Conservation (phyloP, 129 eudicot genomes). For the Heracleum sosnowskyi region DNA sequence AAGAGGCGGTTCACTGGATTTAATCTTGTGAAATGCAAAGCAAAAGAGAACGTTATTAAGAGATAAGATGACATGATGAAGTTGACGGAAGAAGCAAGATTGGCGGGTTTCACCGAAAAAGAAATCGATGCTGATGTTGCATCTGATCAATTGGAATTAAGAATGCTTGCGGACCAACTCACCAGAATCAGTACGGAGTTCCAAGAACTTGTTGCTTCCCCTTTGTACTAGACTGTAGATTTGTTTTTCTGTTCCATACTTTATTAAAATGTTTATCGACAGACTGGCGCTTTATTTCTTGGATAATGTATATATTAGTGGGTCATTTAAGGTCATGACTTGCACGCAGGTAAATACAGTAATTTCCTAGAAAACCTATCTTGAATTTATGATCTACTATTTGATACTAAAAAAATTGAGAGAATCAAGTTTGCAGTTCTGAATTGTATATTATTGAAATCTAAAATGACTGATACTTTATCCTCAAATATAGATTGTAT, state of each 20-base stretch:
- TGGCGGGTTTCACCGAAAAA: background rate
- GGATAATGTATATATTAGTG: background rate
- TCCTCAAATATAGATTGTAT: no score
- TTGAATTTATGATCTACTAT: no score
- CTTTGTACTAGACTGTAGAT: no score
- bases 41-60: background rate
- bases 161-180: background rate
- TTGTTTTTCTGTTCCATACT: no score
- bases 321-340: background rate
- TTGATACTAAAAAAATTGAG: no score
- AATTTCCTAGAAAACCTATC: no score
- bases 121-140: background rate
- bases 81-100: background rate
- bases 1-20: background rate
- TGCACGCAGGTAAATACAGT: no score
- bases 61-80: background rate
- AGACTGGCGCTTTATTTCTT: background rate
- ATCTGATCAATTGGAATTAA: background rate
- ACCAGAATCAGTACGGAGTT: background rate
- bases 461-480: no score
- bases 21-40: background rate
- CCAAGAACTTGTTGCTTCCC: no score
- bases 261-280: no score
- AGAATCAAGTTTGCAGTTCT: no score
- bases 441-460: no score